phyloP scores from a whole-genome alignment of 1,139 yeast species.

The Geotrichum histeridarum region DNA sequence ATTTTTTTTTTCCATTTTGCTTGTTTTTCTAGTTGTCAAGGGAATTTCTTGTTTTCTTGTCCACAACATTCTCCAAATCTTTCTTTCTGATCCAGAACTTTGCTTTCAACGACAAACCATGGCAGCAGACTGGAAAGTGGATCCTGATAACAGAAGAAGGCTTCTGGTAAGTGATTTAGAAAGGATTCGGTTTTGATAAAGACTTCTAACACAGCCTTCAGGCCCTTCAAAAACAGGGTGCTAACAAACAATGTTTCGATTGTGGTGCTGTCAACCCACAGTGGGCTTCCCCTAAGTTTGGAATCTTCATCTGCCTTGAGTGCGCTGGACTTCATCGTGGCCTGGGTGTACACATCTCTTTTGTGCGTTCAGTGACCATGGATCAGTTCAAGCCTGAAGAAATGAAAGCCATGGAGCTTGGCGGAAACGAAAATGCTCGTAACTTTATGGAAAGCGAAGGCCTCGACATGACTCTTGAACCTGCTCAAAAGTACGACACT shows the following conservation, averaged over 20 bases:
- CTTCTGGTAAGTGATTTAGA: slow-evolving; percentile 41
- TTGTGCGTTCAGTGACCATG: slow-evolving; percentile 86
- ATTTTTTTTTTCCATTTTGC: too few relatives aligned
- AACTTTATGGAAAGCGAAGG: slow-evolving; percentile 74
- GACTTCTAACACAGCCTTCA: neutral
- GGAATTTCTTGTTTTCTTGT: too few relatives aligned
- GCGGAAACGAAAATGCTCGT: slow-evolving; percentile 83
- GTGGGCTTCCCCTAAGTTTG: slow-evolving; percentile 97
- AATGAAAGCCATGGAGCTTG: slow-evolving; percentile 82
- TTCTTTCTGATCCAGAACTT: neutral
- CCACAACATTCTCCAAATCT: too few relatives aligned
- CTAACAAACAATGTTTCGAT: slow-evolving; percentile 79
- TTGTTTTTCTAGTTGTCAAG: too few relatives aligned
- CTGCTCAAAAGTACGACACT: slow-evolving; percentile 75
- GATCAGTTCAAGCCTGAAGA: slow-evolving; percentile 92
- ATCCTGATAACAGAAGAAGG: slow-evolving; percentile 84
- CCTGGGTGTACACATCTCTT: slow-evolving; percentile 91
- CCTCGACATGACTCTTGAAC: slow-evolving; percentile 58
- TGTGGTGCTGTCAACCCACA: slow-evolving; percentile 93
- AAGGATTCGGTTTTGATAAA: neutral
- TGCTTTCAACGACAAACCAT: slow-evolving; percentile 12
- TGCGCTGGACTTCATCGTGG: slow-evolving; percentile 97
- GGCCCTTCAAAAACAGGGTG: slow-evolving; percentile 72
- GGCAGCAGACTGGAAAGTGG: slow-evolving; percentile 65
- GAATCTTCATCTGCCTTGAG: slow-evolving; percentile 86